Conservation (phyloP, 805 yeast genomes). For the Hanseniaspora clermontiae region DNA sequence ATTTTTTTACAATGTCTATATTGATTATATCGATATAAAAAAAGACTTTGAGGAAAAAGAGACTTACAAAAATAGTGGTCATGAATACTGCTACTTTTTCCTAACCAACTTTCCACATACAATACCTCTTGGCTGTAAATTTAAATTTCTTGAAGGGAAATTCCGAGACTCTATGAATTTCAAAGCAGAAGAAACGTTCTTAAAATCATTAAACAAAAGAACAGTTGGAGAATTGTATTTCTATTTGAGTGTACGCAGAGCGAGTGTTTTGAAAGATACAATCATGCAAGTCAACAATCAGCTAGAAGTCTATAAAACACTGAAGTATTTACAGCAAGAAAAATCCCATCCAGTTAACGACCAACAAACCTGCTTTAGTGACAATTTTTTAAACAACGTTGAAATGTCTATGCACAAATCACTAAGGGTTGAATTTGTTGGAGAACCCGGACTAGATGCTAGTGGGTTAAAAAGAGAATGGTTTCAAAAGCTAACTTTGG, state of each 20-base stretch:
- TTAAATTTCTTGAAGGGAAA: constrained; percentile 68
- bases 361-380: neutral
- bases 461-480: constrained; percentile 93
- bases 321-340: constrained; percentile 41
- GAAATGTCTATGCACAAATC: constrained; percentile 52
- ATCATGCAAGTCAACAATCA: neutral
- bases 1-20: constrained; percentile 59
- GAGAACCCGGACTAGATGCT: constrained; percentile 89
- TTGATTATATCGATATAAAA: constrained; percentile 63
- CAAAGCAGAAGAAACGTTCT: constrained; percentile 80
- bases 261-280: constrained; percentile 60
- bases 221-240: constrained; percentile 55
- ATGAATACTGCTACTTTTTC: neutral
- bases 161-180: constrained; percentile 70
- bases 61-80: constrained; percentile 1
- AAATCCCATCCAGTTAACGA: no score
- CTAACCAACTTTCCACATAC: constrained; percentile 50
- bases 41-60: constrained; percentile 76
- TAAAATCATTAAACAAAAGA: constrained; percentile 54
- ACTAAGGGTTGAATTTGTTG: constrained; percentile 62
- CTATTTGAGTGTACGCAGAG: constrained; percentile 55
- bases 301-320: constrained; percentile 8
- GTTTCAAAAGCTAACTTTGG: constrained; percentile 64
- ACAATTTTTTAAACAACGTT: neutral
- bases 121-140: constrained; percentile 69